Evolutionary conservation across 208 protist species (phyloP).

Genomic region (Trypanosoma lewisi): DNA sequence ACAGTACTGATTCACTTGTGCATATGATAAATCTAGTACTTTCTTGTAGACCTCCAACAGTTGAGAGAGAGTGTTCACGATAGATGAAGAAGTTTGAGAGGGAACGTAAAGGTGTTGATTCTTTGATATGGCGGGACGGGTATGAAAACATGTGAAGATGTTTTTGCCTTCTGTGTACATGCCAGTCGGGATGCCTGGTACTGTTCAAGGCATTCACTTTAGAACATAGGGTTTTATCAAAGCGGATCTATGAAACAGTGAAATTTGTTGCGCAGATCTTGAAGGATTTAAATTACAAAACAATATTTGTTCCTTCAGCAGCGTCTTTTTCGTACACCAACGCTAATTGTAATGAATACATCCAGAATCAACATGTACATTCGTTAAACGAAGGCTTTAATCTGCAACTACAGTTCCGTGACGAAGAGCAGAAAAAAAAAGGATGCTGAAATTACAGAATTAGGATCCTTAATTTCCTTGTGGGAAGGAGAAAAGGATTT

Average conservation of each 20-base stretch:
- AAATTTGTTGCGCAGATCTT: neutral
- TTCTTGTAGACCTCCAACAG: slow-evolving; percentile 10
- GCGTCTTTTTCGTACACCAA: neutral
- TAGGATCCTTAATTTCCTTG: neutral
- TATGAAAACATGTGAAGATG: neutral
- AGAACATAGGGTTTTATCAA: slow-evolving; percentile 14
- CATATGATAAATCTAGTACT: slow-evolving; percentile 8
- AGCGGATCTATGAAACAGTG: slow-evolving; percentile 12
- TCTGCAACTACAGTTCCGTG: slow-evolving; percentile 3
- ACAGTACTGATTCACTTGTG: slow-evolving; percentile 12
- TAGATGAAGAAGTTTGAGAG: slow-evolving; percentile 14
- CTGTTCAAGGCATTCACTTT: slow-evolving; percentile 7
- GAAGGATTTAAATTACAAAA: neutral
- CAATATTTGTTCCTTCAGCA: neutral
- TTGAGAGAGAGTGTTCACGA: slow-evolving; percentile 6
- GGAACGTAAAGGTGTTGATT: neutral
- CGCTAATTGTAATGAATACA: neutral
- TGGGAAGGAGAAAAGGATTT: slow-evolving; percentile 2
- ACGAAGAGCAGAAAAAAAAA: slow-evolving; percentile 10
- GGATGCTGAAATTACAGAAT: slow-evolving; percentile 10
- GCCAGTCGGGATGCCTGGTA: slow-evolving; percentile 6
- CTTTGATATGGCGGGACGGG: neutral
- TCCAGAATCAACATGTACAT: neutral
- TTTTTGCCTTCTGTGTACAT: slow-evolving; percentile 13
- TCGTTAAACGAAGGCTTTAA: slow-evolving; percentile 2